Base-by-base conservation (phyloP, 1,139 yeast species). In the Diutina mesorugosa region DNA sequence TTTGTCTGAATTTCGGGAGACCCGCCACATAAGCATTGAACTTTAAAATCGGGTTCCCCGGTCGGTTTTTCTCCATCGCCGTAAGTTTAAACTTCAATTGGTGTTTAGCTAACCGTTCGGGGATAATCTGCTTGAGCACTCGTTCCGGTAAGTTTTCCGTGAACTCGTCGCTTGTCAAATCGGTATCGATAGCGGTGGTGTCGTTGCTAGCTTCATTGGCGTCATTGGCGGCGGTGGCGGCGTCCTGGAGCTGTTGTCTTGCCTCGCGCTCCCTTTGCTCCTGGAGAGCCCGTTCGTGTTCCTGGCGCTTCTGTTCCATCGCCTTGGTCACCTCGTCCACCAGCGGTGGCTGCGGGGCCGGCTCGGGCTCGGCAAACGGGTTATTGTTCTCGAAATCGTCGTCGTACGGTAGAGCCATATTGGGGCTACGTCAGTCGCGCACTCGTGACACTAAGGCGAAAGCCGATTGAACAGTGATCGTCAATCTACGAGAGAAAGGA, bases 1-100 rank as follows among this genome's bases (percentile, higher is more conserved):
- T 72, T 59, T 88, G 90, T 58, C 97, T 77, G 68, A 83, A 93
- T 55, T 85, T 80, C 6, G 95, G 93, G 51, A 91, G 72, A 55
- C 85, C 85, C 28, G 62, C 61, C 6, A 76, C 72, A 4, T 61
- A 55, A n/a, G 72, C 79, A 58, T 74, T 73, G 60, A 77, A 74
- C 57, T 70, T 67, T 55, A 77, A 63, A n/a, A 77, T 74, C 1
- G 80, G 81, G 59, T 77, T 76, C 0, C 72, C 77, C 0, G 70
- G 66, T 60, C 74, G 74, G 61, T 76, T 76, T 61, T 64, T 67
- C 60, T 76, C 80, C 29, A 77, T 68, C 12, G 67, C 68, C 1
- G 65, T 64, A 9, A 76, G 62, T 45, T 63, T 67, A 53, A 76
- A 66, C 16, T 56, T 58, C 51, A 76, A 61, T 61, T 59, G 65